phyloP scores from a whole-genome alignment of 2,329 filamentous ascomycete species.

The Curvularia sp. region DNA sequence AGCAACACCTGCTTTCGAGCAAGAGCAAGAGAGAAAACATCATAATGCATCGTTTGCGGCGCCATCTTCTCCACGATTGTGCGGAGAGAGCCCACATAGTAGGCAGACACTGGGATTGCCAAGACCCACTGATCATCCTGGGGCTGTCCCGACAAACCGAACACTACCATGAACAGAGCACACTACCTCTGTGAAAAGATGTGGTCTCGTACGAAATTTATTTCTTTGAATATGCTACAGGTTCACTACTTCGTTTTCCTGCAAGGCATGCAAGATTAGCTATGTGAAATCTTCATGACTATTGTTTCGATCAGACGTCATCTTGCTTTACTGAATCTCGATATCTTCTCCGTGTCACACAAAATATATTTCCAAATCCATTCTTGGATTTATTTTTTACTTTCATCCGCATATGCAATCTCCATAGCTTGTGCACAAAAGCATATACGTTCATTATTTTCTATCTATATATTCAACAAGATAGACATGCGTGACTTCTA shows the following conservation, averaged over 20 bases:
- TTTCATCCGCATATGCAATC: background rate
- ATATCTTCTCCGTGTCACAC: background rate
- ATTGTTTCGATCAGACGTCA: background rate
- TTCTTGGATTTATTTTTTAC: background rate
- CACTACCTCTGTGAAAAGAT: background rate
- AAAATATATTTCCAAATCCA: background rate
- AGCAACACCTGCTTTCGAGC: background rate
- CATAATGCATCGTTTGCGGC: background rate
- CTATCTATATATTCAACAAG: background rate
- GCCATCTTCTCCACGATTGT: background rate
- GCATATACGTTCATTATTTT: no score
- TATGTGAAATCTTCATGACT: background rate
- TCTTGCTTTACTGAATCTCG: background rate
- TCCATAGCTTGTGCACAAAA: background rate
- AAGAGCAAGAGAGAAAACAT: background rate
- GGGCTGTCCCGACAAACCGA: background rate
- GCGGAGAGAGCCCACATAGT: background rate
- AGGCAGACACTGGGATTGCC: conserved; percentile 3
- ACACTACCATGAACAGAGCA: background rate
- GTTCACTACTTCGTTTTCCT: background rate
- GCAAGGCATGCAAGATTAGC: background rate
- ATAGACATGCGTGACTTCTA: background rate
- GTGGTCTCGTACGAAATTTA: background rate
- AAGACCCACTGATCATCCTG: conserved; percentile 2
- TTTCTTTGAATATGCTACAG: background rate